Evolutionary conservation across 768 basidiomycete species (phyloP), one percentile per base, ranked within the genome.

Genomic region (Tricholoma flavovirens): DNA sequence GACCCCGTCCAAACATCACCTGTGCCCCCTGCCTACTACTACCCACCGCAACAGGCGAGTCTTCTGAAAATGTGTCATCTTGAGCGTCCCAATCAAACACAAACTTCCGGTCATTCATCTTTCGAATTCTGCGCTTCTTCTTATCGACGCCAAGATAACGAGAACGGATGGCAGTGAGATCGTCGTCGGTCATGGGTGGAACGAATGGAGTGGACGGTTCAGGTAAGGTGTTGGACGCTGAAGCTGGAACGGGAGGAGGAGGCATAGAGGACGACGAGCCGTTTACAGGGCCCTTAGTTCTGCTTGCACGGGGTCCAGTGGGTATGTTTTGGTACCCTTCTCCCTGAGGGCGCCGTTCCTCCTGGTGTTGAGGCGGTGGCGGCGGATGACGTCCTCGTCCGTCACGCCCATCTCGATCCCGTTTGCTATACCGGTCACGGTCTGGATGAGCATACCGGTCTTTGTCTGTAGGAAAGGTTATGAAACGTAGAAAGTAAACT

Each of bases 31-130:
- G 90, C 24, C 88, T 78, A 54, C 84, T 84, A 52, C 79, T 79
- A 2, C 87, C 88, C 4, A 82, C 79, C 5, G 84, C 84, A 12
- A 82, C 76, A n/a, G 87, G 86, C 14, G 88, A 83, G 65, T 90
- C 90, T 29, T 81, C 83, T 7, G 83, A 76, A 65, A 90, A 87
- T 12, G 97, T 99, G 69, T 99, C 97, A 64, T 99, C 97, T 69
- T 88, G 89, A 49, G 86, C 86, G 66, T 96, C 94, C 97, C 97
- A 99, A 69, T 98, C 97, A 66, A 99, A 99, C n/a, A 96, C 91
- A 67, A 98, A 93, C 72, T 96, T 96, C 71, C 93, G 86, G 70
- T 95, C 93, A 66, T 90, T 92, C 83, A 90, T 93, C 74, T 94
- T 95, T 54, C 93, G 86, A 62, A 93, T 89, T 71, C 91, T 93